phyloP scores from a whole-genome alignment of 495 filamentous ascomycete genomes.

The Monascus purpureus region DNA sequence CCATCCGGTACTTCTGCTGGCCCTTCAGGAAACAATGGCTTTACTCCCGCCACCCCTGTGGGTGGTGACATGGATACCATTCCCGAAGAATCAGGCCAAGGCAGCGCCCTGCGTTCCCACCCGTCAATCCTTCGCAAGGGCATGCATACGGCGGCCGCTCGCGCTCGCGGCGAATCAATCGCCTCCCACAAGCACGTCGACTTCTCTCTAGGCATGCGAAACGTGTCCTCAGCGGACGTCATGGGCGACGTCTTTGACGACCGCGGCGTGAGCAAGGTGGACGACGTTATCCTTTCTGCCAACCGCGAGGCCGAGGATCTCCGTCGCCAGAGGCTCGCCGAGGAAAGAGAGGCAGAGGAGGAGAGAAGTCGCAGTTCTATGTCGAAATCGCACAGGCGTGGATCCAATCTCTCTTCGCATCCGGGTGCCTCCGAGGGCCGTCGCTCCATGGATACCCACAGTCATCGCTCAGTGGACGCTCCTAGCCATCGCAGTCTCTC shows the following conservation, averaged over 20 bases:
- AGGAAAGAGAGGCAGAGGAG: constrained; percentile 28
- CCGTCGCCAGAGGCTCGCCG: no score
- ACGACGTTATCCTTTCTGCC: constrained; percentile 21
- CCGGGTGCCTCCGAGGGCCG: constrained; percentile 7
- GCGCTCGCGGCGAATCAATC: constrained; percentile 40
- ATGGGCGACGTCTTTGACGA: constrained; percentile 59
- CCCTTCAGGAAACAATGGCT: constrained; percentile 1
- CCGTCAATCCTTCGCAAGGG: constrained; percentile 43
- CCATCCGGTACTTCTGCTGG: constrained; percentile 4
- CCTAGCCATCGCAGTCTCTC: constrained; percentile 13
- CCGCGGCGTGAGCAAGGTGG: constrained; percentile 14
- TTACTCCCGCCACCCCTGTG: constrained; percentile 6
- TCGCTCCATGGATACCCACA: constrained; percentile 21
- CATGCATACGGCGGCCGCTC: constrained; percentile 23
- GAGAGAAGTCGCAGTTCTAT: constrained; percentile 16
- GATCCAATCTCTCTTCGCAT: constrained; percentile 11
- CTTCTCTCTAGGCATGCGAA: constrained; percentile 59
- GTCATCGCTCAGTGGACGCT: no score
- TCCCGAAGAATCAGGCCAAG: constrained; percentile 16
- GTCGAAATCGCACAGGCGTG: constrained; percentile 13
- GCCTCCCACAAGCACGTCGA: constrained; percentile 54
- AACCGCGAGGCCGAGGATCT: constrained; percentile 28
- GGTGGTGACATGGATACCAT: constrained; percentile 8
- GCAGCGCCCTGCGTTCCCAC: constrained; percentile 16
- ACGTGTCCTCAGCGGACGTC: constrained; percentile 43